Conservation (phyloP, 2,329 filamentous ascomycete genomes). For the Fusarium liriodendri region DNA sequence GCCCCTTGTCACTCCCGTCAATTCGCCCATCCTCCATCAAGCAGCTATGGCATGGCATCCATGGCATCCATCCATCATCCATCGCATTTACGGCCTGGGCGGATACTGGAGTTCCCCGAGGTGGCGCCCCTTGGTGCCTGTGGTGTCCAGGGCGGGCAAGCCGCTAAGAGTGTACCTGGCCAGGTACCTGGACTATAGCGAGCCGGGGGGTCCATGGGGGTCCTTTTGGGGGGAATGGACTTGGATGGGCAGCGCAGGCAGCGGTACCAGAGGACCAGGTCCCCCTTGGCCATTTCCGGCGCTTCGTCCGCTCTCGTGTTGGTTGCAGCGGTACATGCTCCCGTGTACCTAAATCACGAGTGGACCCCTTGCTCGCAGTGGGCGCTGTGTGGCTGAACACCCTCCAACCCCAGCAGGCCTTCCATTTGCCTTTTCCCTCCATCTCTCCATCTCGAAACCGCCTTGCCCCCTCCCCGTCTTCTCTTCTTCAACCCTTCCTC, state of each 20-base stretch:
- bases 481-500: slow-evolving; percentile 41
- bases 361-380: slow-evolving; percentile 39
- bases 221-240: slow-evolving; percentile 23
- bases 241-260: slow-evolving; percentile 28
- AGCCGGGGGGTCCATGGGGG: slow-evolving; percentile 10
- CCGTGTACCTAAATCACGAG: slow-evolving; percentile 32
- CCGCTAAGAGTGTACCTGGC: slow-evolving; percentile 10
- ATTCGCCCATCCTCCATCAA: slow-evolving; percentile 20
- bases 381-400: slow-evolving; percentile 43
- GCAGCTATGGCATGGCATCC: slow-evolving; percentile 26
- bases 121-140: slow-evolving; percentile 34
- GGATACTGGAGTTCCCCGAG: slow-evolving; percentile 30
- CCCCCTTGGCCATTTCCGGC: slow-evolving; percentile 36
- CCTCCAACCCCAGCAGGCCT: slow-evolving; percentile 29
- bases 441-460: slow-evolving; percentile 45
- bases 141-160: slow-evolving; percentile 23
- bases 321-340: slow-evolving; percentile 31
- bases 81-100: slow-evolving; percentile 20
- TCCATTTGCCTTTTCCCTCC: slow-evolving; percentile 41
- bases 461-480: slow-evolving; percentile 40
- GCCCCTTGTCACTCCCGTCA: slow-evolving; percentile 18
- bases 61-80: slow-evolving; percentile 8
- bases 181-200: slow-evolving; percentile 13
- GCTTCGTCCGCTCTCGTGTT: slow-evolving; percentile 18
- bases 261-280: slow-evolving; percentile 34